Percentiles rank a stretch among this genome's conserved stretches.
Conservation (phyloP, 2,329 filamentous ascomycete species). For the Exophiala mesophila region DNA sequence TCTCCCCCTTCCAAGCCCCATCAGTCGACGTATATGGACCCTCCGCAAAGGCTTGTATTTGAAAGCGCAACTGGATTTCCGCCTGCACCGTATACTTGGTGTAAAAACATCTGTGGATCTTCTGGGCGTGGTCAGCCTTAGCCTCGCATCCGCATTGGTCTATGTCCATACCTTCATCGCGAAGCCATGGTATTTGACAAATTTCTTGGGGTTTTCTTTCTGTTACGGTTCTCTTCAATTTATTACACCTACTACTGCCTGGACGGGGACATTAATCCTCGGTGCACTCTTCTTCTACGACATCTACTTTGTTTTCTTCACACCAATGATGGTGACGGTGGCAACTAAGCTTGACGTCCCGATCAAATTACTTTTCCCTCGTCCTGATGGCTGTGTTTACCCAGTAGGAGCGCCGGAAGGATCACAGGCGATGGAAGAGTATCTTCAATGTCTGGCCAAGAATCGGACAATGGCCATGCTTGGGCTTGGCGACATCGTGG, state of each 20-base stretch:
- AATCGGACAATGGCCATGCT: constrained; percentile 63
- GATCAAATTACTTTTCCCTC: constrained; percentile 82
- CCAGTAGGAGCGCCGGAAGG: constrained; percentile 40
- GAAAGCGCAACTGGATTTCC: constrained; percentile 48
- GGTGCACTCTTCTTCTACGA: constrained; percentile 86
- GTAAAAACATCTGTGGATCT: constrained; percentile 40
- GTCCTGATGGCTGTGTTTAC: constrained; percentile 39
- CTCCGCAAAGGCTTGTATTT: constrained; percentile 45
- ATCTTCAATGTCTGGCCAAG: constrained; percentile 23
- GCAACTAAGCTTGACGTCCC: constrained; percentile 86
- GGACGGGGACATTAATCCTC: constrained; percentile 73
- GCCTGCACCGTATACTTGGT: constrained; percentile 49
- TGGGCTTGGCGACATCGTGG: constrained; percentile 86
- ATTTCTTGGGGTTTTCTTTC: constrained; percentile 80
- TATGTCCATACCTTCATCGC: constrained; percentile 60
- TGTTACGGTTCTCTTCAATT: constrained; percentile 77
- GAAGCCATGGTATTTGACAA: constrained; percentile 69
- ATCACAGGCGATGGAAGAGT: constrained; percentile 23
- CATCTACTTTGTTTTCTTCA: constrained; percentile 63
- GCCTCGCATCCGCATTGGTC: constrained; percentile 51
- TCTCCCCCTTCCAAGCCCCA: constrained; percentile 40
- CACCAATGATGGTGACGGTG: constrained; percentile 55
- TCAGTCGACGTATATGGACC: constrained; percentile 44
- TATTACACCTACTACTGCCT: constrained; percentile 83
- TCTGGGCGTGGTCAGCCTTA: constrained; percentile 50